Conservation (phyloP, 1,284 basidiomycete species). For the Malassezia brasiliensis region DNA sequence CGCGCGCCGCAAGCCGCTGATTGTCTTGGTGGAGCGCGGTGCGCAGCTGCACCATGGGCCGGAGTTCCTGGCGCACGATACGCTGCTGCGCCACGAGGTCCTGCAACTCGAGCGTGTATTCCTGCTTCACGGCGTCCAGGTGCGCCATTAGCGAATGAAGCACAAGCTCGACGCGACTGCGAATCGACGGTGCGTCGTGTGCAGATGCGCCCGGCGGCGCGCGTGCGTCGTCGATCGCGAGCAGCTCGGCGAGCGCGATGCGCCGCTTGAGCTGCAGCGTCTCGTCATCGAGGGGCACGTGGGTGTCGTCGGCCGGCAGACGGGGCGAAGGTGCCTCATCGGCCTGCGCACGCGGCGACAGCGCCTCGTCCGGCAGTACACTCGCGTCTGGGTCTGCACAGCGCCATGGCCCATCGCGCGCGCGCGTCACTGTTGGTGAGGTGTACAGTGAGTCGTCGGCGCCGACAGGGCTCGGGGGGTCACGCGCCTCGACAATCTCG, state of each 20-base stretch:
- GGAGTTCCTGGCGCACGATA: conserved; percentile 5
- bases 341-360: too few relatives aligned
- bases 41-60: conserved; percentile 11
- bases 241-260: conserved; percentile 10
- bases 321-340: too few relatives aligned
- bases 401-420: neutral
- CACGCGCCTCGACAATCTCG: neutral
- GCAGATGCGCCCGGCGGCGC: neutral
- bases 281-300: neutral
- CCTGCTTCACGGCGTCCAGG: conserved; percentile 11
- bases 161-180: conserved; percentile 1
- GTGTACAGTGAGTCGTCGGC: neutral
- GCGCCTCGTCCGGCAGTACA: neutral
- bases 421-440: neutral
- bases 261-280: conserved; percentile 10
- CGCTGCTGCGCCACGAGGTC: conserved; percentile 3
- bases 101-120: conserved; percentile 7
- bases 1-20: conserved; percentile 3
- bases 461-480: neutral
- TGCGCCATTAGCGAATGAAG: conserved; percentile 10
- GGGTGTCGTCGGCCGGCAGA: neutral
- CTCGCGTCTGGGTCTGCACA: neutral
- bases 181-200: neutral
- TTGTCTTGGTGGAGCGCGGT: conserved; percentile 9
- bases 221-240: conserved; percentile 1